Base-by-base conservation (phyloP, 2,329 filamentous ascomycete genomes). In the Chlorencoelia australis region DNA sequence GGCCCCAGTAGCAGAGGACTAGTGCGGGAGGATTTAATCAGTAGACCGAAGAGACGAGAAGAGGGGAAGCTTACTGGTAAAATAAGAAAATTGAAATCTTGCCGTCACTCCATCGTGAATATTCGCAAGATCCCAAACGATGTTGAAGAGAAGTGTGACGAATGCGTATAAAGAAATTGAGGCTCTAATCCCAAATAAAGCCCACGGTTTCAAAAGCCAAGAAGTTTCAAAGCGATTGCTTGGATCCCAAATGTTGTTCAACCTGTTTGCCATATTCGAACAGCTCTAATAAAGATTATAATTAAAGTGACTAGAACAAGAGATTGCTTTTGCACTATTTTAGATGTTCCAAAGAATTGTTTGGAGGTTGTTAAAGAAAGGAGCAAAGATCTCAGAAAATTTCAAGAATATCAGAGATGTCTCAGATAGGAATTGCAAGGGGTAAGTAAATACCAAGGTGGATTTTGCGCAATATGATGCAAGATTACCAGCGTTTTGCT, bases 221-320 rank as follows among this genome's bases (percentile, higher is more conserved):
- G 84, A 93, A 11, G 84, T 91, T 57, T 77, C 74, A 61, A 82
- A 87, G 40, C 79, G 74, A 58, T 80, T 69, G 27, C 71, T 53
- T 5, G 56, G 51, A 44, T 64, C 53, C 42, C 58, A 55, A 19
- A 45, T 34, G 27, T 52, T 50, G 4, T 33, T 34, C n/a, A n/a
- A n/a, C n/a, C n/a, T n/a, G n/a, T n/a, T n/a, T n/a, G 6, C 47
- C 47, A 21, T 53, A 49, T 17, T 39, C 42, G 21, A 51, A 17
- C 21, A 7, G 21, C 21, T 24, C 7, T 7, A 24, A 24, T 7
- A 24, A n/a, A 7, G n/a, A 24, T 7, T n/a, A 24, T 7, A 24
- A 7, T n/a, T 7, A 24, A 7, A 24, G 7, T n/a, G n/a, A 24
- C 21, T 24, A 24, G 7, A 7, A n/a, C 21, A 24, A 24, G 21